phyloP scores from a whole-genome alignment of 805 yeast species.

The Kazachstania psychrophila region DNA sequence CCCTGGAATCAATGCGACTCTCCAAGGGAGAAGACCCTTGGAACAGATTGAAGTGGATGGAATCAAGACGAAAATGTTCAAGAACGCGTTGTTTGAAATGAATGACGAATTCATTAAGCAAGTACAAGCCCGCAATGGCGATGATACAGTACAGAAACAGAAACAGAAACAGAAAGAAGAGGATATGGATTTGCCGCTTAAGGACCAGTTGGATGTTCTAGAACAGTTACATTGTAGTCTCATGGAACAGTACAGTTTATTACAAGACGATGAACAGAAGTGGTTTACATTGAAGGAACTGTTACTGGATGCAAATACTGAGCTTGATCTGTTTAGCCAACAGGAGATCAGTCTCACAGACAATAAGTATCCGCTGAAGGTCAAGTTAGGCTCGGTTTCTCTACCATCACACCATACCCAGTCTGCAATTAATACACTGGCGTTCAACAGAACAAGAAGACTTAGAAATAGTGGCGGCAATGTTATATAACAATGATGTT shows the following conservation, averaged over 20 bases:
- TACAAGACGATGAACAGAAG: constrained; percentile 19
- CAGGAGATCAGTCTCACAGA: constrained; percentile 2
- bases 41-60: constrained; percentile 17
- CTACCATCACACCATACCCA: constrained; percentile 11
- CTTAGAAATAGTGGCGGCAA: not conserved
- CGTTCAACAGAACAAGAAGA: constrained; percentile 17
- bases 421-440: constrained; percentile 11
- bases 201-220: constrained; percentile 15
- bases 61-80: constrained; percentile 21
- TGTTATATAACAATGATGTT: not conserved
- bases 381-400: constrained; percentile 3
- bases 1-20: no score
- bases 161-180: not conserved
- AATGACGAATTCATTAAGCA: constrained; percentile 19
- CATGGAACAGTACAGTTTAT: constrained; percentile 13
- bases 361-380: constrained; percentile 6
- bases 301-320: constrained; percentile 26
- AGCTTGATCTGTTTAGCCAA: constrained; percentile 26
- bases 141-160: not conserved
- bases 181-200: constrained; percentile 3
- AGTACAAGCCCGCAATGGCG: not conserved
- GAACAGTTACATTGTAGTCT: constrained; percentile 16
- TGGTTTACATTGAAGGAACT: constrained; percentile 28
- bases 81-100: constrained; percentile 20
- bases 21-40: constrained; percentile 1